Evolutionary conservation across 371 early-diverging fungal genomes (phyloP), one percentile per base, ranked within the genome.

Genomic region (Haplosporangium sp.): DNA sequence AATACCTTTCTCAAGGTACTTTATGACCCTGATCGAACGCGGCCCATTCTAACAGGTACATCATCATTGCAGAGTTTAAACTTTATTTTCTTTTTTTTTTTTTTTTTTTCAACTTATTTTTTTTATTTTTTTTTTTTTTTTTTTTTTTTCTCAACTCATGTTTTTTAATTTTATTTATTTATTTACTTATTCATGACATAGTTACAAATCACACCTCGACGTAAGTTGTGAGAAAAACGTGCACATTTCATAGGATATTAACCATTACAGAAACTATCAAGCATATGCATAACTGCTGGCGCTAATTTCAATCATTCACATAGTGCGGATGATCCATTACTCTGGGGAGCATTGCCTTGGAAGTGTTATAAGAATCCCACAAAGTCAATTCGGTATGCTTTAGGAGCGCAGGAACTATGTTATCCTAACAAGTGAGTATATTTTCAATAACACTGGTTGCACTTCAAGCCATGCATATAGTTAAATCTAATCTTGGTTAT

Each of bases 341-440:
- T 96, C 42, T 96, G 94, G 95, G 95, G 94, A 15, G 82, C 88
- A 0, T 72, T 94, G 62, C 94, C 94, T 9, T 60, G 85, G 68
- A 85, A 79, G 13, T 85, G 84, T 2, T 74, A 67, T 38, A 71
- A 87, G 53, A 77, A 86, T 19, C 83, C 87, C 34, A 84, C 82
- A 56, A 82, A 67, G 56, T 88, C 73, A 39, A 86, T 92, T 86
- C 89, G 97, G 19, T 96, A 96, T 95, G 91, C 93, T 2, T 82
- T 96, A 34, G 95, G 96, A 19, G 96, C 97, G 4, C 92, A 91
- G 63, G 96, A 96, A 67, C 91, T 96, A 13, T 92, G 94, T 63
- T 95, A 91, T 84, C 91, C 88, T 15, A 92, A 89, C 68, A 83
- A 89, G 89, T 89, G 86, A 79, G 87, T 71, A 15, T 47, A 52